phyloP scores from a whole-genome alignment of 345 rosid genomes.

The Brassica cretica region DNA sequence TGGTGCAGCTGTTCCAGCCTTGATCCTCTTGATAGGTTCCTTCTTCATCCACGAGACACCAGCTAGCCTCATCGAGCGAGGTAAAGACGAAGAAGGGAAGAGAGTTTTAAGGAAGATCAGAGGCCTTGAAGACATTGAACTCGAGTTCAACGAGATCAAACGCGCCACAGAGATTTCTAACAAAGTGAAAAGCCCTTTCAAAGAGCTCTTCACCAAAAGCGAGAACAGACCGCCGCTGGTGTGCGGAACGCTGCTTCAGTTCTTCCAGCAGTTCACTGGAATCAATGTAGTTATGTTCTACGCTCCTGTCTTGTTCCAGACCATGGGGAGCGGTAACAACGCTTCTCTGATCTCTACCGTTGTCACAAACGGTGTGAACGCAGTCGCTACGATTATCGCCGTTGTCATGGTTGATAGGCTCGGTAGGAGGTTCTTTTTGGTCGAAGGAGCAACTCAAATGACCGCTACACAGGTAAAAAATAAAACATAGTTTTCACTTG shows the following conservation, averaged over 20 bases:
- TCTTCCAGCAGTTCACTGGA: constrained; percentile 76
- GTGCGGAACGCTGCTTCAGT: constrained; percentile 51
- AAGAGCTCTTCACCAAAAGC: constrained; percentile 34
- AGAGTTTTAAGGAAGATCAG: constrained; percentile 51
- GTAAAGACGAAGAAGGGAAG: constrained; percentile 45
- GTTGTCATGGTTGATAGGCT: constrained; percentile 9
- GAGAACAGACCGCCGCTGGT: constrained; percentile 52
- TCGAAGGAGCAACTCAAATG: constrained; percentile 33
- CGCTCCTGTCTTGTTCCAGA: constrained; percentile 42
- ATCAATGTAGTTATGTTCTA: constrained; percentile 46
- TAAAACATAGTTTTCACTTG: background rate
- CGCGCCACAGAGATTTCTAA: constrained; percentile 49
- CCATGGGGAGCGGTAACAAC: constrained; percentile 37
- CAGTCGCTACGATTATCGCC: constrained; percentile 15
- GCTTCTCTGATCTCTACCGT: constrained; percentile 34
- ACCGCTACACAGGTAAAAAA: constrained; percentile 26
- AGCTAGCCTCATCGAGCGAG: constrained; percentile 61
- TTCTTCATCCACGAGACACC: constrained; percentile 66
- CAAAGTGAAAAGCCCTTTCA: constrained; percentile 47
- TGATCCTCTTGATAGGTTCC: constrained; percentile 61
- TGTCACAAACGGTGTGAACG: constrained; percentile 37
- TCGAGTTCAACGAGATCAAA: constrained; percentile 51
- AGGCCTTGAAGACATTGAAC: constrained; percentile 48
- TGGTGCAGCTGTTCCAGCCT: constrained; percentile 60
- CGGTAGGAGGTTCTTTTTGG: constrained; percentile 25